A percentile compares a stretch with the other conserved stretches of the same genome.
These are phyloP conservation scores for Colletotrichum agaves DNA, from an alignment of 2,329 filamentous ascomycete genomes.

Conservation along the genomic window DNA sequence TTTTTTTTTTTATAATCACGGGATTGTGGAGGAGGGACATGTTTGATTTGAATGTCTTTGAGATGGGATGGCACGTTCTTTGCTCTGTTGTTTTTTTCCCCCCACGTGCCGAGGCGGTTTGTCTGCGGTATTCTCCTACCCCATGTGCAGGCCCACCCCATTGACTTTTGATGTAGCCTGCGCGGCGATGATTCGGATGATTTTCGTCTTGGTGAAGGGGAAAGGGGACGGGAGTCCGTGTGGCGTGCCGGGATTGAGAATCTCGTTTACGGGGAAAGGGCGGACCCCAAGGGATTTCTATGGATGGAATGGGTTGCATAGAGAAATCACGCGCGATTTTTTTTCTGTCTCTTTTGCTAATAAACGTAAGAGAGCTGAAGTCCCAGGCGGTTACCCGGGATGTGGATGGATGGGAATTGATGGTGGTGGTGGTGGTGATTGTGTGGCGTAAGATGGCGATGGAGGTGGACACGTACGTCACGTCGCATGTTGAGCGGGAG, in stretches of 20 bases:
- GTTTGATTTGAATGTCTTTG: neutral
- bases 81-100: neutral
- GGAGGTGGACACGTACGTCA: conserved; percentile 17
- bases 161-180: too few relatives aligned
- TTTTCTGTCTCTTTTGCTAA: too few relatives aligned
- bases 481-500: conserved; percentile 26
- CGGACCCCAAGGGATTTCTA: neutral
- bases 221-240: conserved; percentile 26
- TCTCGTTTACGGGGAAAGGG: neutral
- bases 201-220: neutral
- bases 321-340: too few relatives aligned
- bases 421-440: neutral
- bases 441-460: neutral
- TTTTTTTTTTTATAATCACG: too few relatives aligned
- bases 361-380: too few relatives aligned
- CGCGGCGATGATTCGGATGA: neutral
- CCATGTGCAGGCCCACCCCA: too few relatives aligned
- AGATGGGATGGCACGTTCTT: neutral
- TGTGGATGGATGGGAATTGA: conserved; percentile 8
- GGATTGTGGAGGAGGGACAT: too few relatives aligned
- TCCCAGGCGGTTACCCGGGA: conserved; percentile 9
- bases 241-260: conserved; percentile 19
- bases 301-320: too few relatives aligned
- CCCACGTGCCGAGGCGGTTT: too few relatives aligned
- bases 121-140: too few relatives aligned